These are phyloP conservation scores for Zymoseptoria crescenta DNA, from an alignment of 2,329 filamentous ascomycete species.

Conservation along the genomic window DNA sequence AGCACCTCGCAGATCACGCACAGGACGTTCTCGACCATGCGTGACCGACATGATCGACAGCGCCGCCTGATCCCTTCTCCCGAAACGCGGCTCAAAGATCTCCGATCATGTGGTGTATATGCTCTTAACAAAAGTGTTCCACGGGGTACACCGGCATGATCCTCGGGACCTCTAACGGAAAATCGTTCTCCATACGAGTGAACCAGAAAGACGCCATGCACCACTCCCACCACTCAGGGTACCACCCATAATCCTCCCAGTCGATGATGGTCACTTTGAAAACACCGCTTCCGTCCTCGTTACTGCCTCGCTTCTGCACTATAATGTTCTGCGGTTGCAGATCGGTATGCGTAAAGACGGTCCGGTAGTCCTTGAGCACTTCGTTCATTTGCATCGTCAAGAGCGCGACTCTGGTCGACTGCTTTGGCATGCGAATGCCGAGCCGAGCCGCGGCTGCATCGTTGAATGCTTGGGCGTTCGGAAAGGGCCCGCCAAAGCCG, in stretches of 20 bases:
- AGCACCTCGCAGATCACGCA: too few relatives aligned
- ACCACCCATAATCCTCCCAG: constrained; percentile 17
- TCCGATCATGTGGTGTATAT: too few relatives aligned
- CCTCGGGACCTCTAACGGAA: constrained; percentile 6
- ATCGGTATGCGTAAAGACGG: constrained; percentile 15
- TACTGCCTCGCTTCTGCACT: constrained; percentile 4
- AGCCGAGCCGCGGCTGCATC: constrained; percentile 4
- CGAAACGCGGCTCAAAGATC: too few relatives aligned
- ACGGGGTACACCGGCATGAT: constrained; percentile 1
- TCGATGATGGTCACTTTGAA: constrained; percentile 13
- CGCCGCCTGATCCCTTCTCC: too few relatives aligned
- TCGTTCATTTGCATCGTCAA: too few relatives aligned
- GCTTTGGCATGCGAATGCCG: constrained; percentile 1
- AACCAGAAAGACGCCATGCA: constrained; percentile 9
- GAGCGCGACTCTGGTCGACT: neutral
- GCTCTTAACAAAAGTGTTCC: neutral
- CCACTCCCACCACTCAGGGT: constrained; percentile 18
- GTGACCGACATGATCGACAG: too few relatives aligned
- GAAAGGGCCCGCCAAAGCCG: constrained; percentile 9
- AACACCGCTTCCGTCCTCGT: neutral
- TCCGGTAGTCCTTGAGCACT: constrained; percentile 5
- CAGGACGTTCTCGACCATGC: too few relatives aligned
- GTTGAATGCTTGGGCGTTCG: constrained; percentile 11
- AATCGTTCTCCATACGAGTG: constrained; percentile 5
- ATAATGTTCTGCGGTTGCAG: constrained; percentile 16